Evolutionary conservation across 192 early-diverging fungal genomes (phyloP).

Genomic region (Spizellomyces punctatus): DNA sequence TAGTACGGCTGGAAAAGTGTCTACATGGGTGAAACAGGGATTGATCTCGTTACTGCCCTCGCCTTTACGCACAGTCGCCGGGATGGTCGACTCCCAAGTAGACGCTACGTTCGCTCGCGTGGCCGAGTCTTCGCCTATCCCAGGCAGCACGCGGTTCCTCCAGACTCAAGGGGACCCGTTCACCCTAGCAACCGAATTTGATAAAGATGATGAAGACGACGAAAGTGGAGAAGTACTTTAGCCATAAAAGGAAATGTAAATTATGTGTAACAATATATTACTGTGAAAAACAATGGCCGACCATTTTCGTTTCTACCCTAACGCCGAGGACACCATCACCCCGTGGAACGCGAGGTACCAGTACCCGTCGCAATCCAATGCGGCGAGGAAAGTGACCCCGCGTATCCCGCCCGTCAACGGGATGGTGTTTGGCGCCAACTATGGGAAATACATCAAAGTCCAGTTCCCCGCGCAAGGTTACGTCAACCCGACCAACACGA

Average conservation of each 20-base stretch:
- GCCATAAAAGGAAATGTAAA: neutral
- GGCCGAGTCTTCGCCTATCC: no score
- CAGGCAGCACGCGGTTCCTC: no score
- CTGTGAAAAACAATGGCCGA: neutral
- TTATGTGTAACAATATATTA: neutral
- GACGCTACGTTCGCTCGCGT: no score
- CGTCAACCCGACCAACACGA: neutral
- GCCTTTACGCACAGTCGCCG: no score
- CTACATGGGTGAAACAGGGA: no score
- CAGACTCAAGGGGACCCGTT: no score
- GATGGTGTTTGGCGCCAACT: neutral
- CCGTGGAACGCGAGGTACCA: constrained; percentile 1
- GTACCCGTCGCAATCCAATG: neutral
- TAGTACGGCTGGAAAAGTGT: no score
- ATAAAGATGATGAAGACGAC: neutral
- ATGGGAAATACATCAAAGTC: neutral
- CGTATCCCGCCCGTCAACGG: neutral
- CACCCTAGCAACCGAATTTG: no score
- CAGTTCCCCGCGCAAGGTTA: constrained; percentile 1
- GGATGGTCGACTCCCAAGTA: no score
- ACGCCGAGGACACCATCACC: neutral
- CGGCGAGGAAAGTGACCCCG: neutral
- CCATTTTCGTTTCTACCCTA: neutral
- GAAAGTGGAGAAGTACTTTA: neutral
- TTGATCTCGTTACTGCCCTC: no score